Conservation (phyloP, 768 basidiomycete genomes). For the Strobilomyces dryophilus region DNA sequence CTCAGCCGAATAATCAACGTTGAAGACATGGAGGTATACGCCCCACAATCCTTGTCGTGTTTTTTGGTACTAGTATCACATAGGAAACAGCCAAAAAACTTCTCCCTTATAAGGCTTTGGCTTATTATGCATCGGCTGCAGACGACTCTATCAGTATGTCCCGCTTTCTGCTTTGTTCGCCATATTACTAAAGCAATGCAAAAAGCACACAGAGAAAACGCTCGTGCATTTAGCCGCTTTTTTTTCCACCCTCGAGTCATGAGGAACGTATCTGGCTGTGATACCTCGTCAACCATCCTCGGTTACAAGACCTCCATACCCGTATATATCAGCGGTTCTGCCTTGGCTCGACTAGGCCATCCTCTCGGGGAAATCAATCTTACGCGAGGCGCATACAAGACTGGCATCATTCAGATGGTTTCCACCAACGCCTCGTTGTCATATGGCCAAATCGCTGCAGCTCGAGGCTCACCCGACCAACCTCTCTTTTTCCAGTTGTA, state of each 20-base stretch:
- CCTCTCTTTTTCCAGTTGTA: conserved; percentile 83
- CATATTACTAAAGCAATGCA: conserved; percentile 11
- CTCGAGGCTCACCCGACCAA: conserved; percentile 50
- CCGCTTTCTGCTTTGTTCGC: conserved; percentile 2
- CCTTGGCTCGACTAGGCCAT: conserved; percentile 83
- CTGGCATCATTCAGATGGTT: conserved; percentile 81
- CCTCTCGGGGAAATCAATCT: conserved; percentile 87
- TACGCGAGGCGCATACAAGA: conserved; percentile 59
- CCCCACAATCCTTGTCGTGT: not conserved
- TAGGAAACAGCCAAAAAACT: conserved; percentile 70
- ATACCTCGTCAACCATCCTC: conserved; percentile 71
- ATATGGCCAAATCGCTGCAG: conserved; percentile 55
- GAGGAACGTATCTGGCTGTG: conserved; percentile 57
- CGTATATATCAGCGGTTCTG: conserved; percentile 79
- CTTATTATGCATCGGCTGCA: conserved; percentile 83
- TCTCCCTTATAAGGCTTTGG: conserved; percentile 69
- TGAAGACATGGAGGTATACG: conserved; percentile 73
- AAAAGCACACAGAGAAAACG: conserved; percentile 63
- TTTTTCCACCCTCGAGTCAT: conserved; percentile 87
- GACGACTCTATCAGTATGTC: conserved; percentile 78
- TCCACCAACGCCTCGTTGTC: conserved; percentile 76
- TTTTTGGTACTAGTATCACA: not conserved
- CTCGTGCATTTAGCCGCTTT: conserved; percentile 76
- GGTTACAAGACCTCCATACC: conserved; percentile 71
- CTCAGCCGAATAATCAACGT: conserved; percentile 69